Conservation (phyloP, 805 yeast genomes). For the Blastobotrys muscicola region DNA sequence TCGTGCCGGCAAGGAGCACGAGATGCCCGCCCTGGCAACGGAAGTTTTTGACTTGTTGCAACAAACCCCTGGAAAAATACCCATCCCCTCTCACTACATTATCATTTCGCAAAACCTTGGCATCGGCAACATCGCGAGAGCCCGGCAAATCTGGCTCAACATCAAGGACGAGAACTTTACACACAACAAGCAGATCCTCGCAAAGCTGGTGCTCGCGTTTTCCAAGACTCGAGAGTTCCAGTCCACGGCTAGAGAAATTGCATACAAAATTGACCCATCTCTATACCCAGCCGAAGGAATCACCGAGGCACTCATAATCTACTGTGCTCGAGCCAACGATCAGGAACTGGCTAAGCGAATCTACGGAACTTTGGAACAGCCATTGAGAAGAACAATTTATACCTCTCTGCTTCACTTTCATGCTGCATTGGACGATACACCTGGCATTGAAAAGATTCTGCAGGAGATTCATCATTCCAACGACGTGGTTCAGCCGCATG, state of each 20-base stretch:
- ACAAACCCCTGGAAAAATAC: background rate
- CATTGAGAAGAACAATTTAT: conserved; percentile 12
- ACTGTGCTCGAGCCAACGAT: conserved; percentile 13
- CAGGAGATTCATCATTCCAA: conserved; percentile 11
- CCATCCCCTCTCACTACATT: conserved; percentile 1
- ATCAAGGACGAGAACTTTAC: background rate
- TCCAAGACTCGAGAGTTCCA: conserved; percentile 11
- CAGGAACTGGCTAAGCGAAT: conserved; percentile 11
- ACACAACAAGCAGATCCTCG: conserved; percentile 5
- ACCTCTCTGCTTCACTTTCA: conserved; percentile 14
- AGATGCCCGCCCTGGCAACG: background rate
- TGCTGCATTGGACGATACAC: conserved; percentile 11
- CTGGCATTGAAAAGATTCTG: conserved; percentile 15
- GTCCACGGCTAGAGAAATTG: conserved; percentile 7
- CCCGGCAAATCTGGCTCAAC: conserved; percentile 6
- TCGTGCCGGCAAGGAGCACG: too few relatives aligned
- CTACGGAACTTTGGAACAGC: conserved; percentile 7
- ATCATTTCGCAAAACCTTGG: conserved; percentile 8
- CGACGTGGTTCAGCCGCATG: conserved; percentile 2
- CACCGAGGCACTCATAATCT: conserved; percentile 16
- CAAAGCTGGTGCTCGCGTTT: conserved; percentile 11
- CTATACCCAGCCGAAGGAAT: conserved; percentile 12
- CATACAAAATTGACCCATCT: conserved; percentile 6
- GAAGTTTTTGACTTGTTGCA: background rate
- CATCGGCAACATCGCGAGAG: conserved; percentile 4